Evolutionary conservation across 2,329 filamentous ascomycete genomes (phyloP).

Genomic region (Akanthomyces uredinophilus): DNA sequence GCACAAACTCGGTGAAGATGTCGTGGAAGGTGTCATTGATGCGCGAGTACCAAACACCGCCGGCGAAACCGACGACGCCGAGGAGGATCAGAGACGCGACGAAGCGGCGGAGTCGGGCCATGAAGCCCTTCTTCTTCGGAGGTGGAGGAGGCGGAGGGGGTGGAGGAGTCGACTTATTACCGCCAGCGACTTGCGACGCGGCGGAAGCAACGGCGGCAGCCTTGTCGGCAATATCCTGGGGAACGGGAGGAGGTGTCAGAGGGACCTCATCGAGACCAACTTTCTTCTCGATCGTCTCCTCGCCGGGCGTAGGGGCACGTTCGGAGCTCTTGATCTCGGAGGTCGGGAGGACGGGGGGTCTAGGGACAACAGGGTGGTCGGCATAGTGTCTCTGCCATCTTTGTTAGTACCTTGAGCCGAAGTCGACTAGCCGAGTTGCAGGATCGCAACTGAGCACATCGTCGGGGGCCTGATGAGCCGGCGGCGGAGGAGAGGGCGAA

Average conservation of each 20-base stretch:
- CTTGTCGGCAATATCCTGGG: slow-evolving; percentile 26
- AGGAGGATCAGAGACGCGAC: slow-evolving; percentile 73
- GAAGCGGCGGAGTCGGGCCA: slow-evolving; percentile 70
- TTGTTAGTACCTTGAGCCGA: neutral
- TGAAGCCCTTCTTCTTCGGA: slow-evolving; percentile 58
- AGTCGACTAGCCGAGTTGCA: neutral
- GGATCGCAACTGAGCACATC: no score
- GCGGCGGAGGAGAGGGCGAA: neutral
- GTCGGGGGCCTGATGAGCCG: neutral
- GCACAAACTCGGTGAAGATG: slow-evolving; percentile 96
- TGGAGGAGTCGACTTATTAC: slow-evolving; percentile 27
- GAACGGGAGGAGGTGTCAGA: slow-evolving; percentile 33
- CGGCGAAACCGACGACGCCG: slow-evolving; percentile 72
- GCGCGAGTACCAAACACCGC: slow-evolving; percentile 87
- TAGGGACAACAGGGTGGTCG: slow-evolving; percentile 43
- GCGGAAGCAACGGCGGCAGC: slow-evolving; percentile 21
- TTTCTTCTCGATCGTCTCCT: slow-evolving; percentile 34
- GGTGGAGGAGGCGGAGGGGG: slow-evolving; percentile 32
- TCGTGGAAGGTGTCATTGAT: slow-evolving; percentile 98
- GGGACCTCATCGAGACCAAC: slow-evolving; percentile 34
- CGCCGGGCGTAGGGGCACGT: slow-evolving; percentile 33
- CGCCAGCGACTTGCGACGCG: slow-evolving; percentile 23
- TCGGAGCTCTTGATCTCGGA: slow-evolving; percentile 48
- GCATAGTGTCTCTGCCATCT: slow-evolving; percentile 50
- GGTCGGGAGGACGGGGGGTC: slow-evolving; percentile 48